Evolutionary conservation across 257 asterid species (phyloP), one percentile per base, ranked within the genome.

Genomic region (Plantago elongata): DNA sequence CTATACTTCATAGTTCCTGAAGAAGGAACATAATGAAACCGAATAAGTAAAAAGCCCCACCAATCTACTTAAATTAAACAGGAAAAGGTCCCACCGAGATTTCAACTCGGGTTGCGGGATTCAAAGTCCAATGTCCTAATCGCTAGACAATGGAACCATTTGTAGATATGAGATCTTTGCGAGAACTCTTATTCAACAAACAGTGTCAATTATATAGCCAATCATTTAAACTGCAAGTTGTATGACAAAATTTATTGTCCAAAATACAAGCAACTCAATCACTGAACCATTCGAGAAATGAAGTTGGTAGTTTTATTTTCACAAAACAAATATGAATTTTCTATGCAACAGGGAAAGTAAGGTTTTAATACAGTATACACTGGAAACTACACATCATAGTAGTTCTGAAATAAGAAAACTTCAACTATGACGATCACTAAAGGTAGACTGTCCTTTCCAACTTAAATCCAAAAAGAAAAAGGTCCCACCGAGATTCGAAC

Each of bases 401-500:
- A 22, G 27, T 22, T 22, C 14, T 13, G 40, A 14, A 38, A 37
- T 30, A 9, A 34, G 11, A 34, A n/a, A 57, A 14, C 56, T 5
- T 15, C 22, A 51, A 22, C 27, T 15, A 16, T 49, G 54, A 6
- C 18, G 27, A 49, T 49, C 54, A 14, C 54, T 13, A 49, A 22
- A 22, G 27, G 27, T 16, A 9, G 56, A 3, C 5, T 51, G 22
- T 51, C 30, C 34, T 51, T 51, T 9, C 22, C 56, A 7, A 30
- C 56, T 51, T 12, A 13, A 15, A 46, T 30, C 27, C 8, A 13
- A 40, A 57, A 57, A 7, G 40, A 15, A 34, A 34, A 40, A 57
- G 62, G 62, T 57, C 15, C 49, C 62, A 57, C 62, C 49, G 62
- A 57, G 62, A 57, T 16, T 57, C 40, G 62, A 57, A 57, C 62